Evolutionary conservation across 2,329 filamentous ascomycete genomes (phyloP).

Genomic region (Parastagonospora avenae): DNA sequence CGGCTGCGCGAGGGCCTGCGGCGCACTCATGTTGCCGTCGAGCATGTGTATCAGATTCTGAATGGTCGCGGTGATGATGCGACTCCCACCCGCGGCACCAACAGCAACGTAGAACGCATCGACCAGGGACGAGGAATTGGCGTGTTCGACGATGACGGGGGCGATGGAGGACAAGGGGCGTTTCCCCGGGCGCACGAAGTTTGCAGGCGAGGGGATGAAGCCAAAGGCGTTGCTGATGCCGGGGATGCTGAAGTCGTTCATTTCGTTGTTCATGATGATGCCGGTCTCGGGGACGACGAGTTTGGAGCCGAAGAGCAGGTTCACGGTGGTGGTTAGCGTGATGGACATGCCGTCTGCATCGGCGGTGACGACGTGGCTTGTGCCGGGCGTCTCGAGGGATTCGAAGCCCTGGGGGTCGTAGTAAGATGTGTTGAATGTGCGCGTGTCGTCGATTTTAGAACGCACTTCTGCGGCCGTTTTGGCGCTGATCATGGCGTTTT

Average conservation of each 20-base stretch:
- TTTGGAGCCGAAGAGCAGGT: constrained; percentile 80
- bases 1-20: constrained; percentile 67
- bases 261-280: constrained; percentile 69
- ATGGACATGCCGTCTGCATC: constrained; percentile 77
- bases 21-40: constrained; percentile 65
- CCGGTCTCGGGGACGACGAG: constrained; percentile 82
- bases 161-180: constrained; percentile 83
- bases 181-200: constrained; percentile 82
- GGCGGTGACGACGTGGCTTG: constrained; percentile 73
- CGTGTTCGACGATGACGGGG: constrained; percentile 75
- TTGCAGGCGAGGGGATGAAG: constrained; percentile 77
- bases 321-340: constrained; percentile 84
- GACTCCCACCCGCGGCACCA: constrained; percentile 79
- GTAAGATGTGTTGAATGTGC: constrained; percentile 71
- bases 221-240: constrained; percentile 79
- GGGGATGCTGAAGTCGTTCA: constrained; percentile 76
- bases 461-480: constrained; percentile 65
- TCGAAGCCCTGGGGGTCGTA: constrained; percentile 75
- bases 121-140: constrained; percentile 33
- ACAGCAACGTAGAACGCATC: constrained; percentile 66
- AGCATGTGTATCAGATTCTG: constrained; percentile 76
- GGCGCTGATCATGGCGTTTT: constrained; percentile 69
- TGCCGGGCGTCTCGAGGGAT: constrained; percentile 72
- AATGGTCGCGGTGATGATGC: constrained; percentile 81
- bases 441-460: constrained; percentile 70